phyloP scores from a whole-genome alignment of 495 filamentous ascomycete species.

The Durotheca rogersii region DNA sequence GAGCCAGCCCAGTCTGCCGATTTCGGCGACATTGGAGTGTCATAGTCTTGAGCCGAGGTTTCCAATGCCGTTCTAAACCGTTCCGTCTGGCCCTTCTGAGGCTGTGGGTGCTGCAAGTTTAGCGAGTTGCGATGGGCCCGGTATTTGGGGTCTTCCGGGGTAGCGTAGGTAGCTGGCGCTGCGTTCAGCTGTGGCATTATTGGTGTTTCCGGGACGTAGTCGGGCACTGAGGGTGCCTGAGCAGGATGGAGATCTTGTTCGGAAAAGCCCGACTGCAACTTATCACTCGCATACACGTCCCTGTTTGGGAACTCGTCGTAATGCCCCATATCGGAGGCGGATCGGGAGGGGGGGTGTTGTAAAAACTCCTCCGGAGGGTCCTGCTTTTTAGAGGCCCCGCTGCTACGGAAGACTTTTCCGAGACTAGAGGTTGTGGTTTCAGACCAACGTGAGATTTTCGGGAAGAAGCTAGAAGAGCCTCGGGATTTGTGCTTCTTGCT shows the following conservation, averaged over 20 bases:
- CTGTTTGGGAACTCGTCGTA: slow-evolving; percentile 67
- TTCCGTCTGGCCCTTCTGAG: slow-evolving; percentile 76
- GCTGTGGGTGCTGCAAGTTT: slow-evolving; percentile 88
- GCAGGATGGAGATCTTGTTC: slow-evolving; percentile 42
- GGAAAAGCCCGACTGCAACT: slow-evolving; percentile 67
- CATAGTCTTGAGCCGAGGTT: slow-evolving; percentile 71
- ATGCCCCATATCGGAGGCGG: slow-evolving; percentile 66
- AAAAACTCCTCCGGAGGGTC: slow-evolving; percentile 44
- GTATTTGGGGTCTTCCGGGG: slow-evolving; percentile 86
- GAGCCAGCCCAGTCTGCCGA: slow-evolving; percentile 73
- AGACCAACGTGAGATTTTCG: slow-evolving; percentile 95
- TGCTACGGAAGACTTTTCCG: slow-evolving; percentile 52
- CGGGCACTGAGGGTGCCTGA: slow-evolving; percentile 16
- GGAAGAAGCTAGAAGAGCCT: slow-evolving; percentile 81
- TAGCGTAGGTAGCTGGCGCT: slow-evolving; percentile 42
- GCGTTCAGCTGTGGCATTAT: slow-evolving; percentile 20
- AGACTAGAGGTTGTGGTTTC: slow-evolving; percentile 83
- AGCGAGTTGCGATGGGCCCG: slow-evolving; percentile 86
- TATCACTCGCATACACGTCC: slow-evolving; percentile 67
- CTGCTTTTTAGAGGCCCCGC: slow-evolving; percentile 47
- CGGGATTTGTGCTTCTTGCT: slow-evolving; percentile 87
- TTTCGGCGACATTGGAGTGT: slow-evolving; percentile 63
- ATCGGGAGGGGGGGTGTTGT: slow-evolving; percentile 59
- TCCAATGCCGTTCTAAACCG: slow-evolving; percentile 81
- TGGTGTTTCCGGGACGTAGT: slow-evolving; percentile 10